Evolutionary conservation across 495 filamentous ascomycete species (phyloP).

Genomic region (Hypoxylon subgilvum): DNA sequence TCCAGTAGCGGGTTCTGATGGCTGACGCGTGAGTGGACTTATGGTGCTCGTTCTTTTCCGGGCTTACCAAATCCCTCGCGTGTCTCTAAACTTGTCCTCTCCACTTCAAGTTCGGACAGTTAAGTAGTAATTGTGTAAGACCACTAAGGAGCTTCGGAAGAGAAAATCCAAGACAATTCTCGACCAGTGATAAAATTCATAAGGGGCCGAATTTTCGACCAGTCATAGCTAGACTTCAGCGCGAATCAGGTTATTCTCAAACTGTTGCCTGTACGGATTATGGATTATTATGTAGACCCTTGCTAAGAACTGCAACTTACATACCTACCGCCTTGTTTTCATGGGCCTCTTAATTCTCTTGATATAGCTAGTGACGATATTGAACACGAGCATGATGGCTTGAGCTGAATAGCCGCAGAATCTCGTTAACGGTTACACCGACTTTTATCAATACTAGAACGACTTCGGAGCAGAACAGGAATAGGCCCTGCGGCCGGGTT

Average conservation of each 20-base stretch:
- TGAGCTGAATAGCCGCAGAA: conserved; percentile 21
- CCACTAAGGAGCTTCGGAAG: conserved; percentile 25
- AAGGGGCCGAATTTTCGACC: conserved; percentile 31
- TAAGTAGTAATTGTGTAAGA: conserved; percentile 18
- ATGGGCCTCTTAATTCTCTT: conserved; percentile 22
- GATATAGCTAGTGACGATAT: conserved; percentile 30
- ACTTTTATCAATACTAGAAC: conserved; percentile 23
- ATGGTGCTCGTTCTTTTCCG: conserved; percentile 6
- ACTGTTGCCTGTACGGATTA: too few relatives aligned
- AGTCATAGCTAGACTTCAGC: conserved; percentile 17
- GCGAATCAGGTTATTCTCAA: conserved; percentile 11
- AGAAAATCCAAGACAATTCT: conserved; percentile 29
- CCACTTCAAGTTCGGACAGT: conserved; percentile 19
- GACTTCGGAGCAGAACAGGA: conserved; percentile 25
- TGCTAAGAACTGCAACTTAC: conserved; percentile 12
- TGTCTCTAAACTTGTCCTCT: not conserved
- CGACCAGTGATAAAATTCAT: conserved; percentile 39
- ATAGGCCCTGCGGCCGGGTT: conserved; percentile 12
- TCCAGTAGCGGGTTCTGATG: conserved; percentile 25
- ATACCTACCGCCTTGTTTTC: conserved; percentile 25
- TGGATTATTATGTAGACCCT: conserved; percentile 8
- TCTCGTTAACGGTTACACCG: conserved; percentile 35
- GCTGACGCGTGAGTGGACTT: conserved; percentile 9
- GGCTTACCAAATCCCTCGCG: conserved; percentile 17
- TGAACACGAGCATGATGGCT: not conserved